Conservation (phyloP, 306 rosid species). For the Rosa chinensis region DNA sequence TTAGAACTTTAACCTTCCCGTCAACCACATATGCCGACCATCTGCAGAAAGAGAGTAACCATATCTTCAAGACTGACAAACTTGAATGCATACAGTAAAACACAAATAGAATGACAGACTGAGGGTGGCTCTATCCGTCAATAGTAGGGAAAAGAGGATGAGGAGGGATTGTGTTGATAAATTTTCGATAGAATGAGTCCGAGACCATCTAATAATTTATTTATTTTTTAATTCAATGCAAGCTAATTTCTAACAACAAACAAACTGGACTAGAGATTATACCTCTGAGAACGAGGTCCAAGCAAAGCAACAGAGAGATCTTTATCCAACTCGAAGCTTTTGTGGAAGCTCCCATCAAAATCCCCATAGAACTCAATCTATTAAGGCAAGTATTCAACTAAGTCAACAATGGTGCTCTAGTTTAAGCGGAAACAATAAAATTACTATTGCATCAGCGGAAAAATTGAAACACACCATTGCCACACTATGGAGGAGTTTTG, state of each 20-base stretch:
- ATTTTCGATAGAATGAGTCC: neutral
- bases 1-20: constrained; percentile 70
- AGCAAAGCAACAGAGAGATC: constrained; percentile 92
- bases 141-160: neutral
- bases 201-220: neutral
- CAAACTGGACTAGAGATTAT: neutral
- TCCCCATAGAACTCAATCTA: constrained; percentile 96
- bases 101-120: neutral
- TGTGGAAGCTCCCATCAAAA: constrained; percentile 90
- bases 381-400: constrained; percentile 7
- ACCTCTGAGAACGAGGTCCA: constrained; percentile 88
- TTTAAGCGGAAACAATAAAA: neutral
- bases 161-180: neutral
- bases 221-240: neutral
- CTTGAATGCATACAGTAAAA: neutral
- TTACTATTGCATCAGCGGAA: neutral
- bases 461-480: neutral
- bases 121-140: neutral
- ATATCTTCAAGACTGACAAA: neutral
- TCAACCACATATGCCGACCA: constrained; percentile 97
- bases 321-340: constrained; percentile 72
- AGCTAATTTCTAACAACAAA: neutral
- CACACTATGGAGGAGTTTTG: neutral
- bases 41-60: constrained; percentile 41
- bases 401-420: neutral